These are phyloP conservation scores for Haematococcus lacustris DNA, from an alignment of 139 green algal genomes.

Conservation along the genomic window DNA sequence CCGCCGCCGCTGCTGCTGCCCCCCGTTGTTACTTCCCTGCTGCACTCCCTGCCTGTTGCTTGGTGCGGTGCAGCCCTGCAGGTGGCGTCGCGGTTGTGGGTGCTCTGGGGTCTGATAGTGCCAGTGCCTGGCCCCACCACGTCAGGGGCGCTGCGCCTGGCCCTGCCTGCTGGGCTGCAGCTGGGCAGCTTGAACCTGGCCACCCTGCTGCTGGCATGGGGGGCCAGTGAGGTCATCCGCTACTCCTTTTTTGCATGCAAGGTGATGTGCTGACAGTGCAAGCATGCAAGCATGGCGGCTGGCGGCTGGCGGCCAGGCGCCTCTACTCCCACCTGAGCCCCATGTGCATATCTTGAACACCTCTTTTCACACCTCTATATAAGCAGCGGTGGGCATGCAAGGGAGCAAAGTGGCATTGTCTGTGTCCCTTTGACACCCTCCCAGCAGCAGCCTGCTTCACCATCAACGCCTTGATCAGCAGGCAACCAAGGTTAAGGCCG, in stretches of 20 bases:
- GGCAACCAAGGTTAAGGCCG: too few species aligned
- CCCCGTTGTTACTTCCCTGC: background rate
- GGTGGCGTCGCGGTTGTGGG: constrained; percentile 74
- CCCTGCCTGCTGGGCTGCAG: constrained; percentile 14
- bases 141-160: background rate
- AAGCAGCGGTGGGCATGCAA: background rate
- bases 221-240: constrained; percentile 80
- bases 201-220: constrained; percentile 78
- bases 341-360: background rate
- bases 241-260: constrained; percentile 90
- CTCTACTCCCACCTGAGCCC: background rate
- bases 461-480: too few species aligned
- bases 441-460: background rate
- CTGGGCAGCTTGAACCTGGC: constrained; percentile 54
- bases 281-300: background rate
- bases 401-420: background rate
- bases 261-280: constrained; percentile 14
- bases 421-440: background rate
- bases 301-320: background rate
- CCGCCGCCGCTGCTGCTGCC: background rate
- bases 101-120: constrained; percentile 79
- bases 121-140: constrained; percentile 34
- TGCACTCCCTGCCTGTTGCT: background rate
- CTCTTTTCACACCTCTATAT: background rate
- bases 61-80: constrained; percentile 60